These are phyloP conservation scores for Suhomyces guaymorum DNA, from an alignment of 1,139 yeast species.

Conservation along the genomic window DNA sequence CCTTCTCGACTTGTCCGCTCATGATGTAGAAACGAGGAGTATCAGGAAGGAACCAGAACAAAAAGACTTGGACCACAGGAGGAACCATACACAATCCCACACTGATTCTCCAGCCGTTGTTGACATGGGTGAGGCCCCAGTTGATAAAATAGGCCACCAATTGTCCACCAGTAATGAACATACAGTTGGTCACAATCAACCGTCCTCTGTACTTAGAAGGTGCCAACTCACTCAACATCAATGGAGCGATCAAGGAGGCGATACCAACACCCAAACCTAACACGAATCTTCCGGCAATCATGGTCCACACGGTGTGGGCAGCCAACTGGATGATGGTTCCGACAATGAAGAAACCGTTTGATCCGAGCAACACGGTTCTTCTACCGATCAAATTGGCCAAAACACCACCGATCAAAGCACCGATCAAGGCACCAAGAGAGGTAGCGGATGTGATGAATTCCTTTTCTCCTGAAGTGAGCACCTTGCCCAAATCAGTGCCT, in stretches of 20 bases:
- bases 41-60: constrained; percentile 88
- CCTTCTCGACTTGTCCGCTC: constrained; percentile 63
- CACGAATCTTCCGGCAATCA: constrained; percentile 86
- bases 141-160: constrained; percentile 89
- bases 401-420: constrained; percentile 75
- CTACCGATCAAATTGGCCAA: constrained; percentile 82
- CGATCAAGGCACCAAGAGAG: constrained; percentile 84
- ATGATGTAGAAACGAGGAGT: constrained; percentile 88
- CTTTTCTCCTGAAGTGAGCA: constrained; percentile 70
- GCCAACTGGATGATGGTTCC: constrained; percentile 86
- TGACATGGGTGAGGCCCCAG: constrained; percentile 74
- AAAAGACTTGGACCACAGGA: constrained; percentile 70
- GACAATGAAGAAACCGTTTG: constrained; percentile 73
- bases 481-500: constrained; percentile 63
- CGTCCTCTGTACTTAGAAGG: constrained; percentile 92
- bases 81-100: constrained; percentile 92
- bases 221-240: constrained; percentile 88
- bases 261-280: constrained; percentile 97
- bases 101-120: constrained; percentile 89
- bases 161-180: constrained; percentile 88
- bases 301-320: constrained; percentile 80
- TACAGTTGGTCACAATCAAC: constrained; percentile 64
- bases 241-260: constrained; percentile 87
- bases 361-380: constrained; percentile 73
- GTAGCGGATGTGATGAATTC: constrained; percentile 95